Evolutionary conservation across 2,329 filamentous ascomycete species (phyloP), one percentile per base, ranked within the genome.

Genomic region (Whalleya microplaca): DNA sequence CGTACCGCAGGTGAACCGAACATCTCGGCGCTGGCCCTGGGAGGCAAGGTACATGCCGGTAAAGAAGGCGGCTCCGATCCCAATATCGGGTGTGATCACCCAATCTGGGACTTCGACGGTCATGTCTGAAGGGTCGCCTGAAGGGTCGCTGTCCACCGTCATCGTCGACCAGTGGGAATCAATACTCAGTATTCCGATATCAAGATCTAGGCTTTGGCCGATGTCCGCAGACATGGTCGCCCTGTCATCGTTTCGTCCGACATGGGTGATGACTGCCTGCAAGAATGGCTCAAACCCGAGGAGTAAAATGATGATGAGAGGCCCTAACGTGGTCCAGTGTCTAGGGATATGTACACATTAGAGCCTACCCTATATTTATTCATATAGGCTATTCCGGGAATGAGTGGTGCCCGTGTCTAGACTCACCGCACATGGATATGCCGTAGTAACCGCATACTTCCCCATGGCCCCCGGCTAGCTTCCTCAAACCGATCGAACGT

Each of bases 391-490:
- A n/a, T n/a, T n/a, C n/a, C n/a, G n/a, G n/a, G n/a, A n/a, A n/a
- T n/a, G n/a, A n/a, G n/a, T n/a, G n/a, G n/a, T n/a, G n/a, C n/a
- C n/a, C n/a, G n/a, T n/a, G n/a, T n/a, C n/a, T n/a, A n/a, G n/a
- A 32, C 45, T 47, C 16, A 47, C 50, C 50, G 40, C 3, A 52
- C 2, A 19, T 41, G 18, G 7, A 46, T 27, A 32, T 44, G 41
- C 16, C 40, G 40, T 20, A 55, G 18, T 4, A 49, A 40, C 27
- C 40, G 16, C 19, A 45, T 18, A n/a, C 27, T 44, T 8, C 52
- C 52, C 52, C 47, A 49, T 3, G 52, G 45, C 2, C 52, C 52
- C 1, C 52, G 52, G 16, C 52, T 55, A 23, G 52, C 52, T 7
- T 55, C 45, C 9, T 55, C 45, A n/a, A 55, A 55, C 7, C 29